Percentiles rank a stretch among this genome's conserved stretches.
Evolutionary conservation across 495 filamentous ascomycete genomes (phyloP).

Genomic region (Lineolata rhizophorae): DNA sequence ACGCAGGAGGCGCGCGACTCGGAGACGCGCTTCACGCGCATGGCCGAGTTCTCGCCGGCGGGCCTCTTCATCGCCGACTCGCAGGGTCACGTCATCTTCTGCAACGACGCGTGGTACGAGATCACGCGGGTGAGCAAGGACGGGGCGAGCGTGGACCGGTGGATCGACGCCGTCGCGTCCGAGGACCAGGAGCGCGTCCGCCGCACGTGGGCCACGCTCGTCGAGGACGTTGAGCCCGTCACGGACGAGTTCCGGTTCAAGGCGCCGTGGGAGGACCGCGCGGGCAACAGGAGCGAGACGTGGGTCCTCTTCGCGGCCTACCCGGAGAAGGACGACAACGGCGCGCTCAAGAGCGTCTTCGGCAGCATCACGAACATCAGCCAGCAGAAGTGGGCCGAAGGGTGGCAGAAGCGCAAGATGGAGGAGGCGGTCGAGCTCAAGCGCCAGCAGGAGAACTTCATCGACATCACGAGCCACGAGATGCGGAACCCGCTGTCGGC

Average conservation of each 20-base stretch:
- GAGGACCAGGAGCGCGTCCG: conserved; percentile 34
- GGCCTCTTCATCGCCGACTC: conserved; percentile 51
- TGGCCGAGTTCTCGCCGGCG: conserved; percentile 52
- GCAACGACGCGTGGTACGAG: conserved; percentile 53
- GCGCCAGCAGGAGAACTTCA: conserved; percentile 45
- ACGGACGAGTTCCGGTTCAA: conserved; percentile 50
- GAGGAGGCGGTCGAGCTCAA: conserved; percentile 24
- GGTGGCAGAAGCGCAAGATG: conserved; percentile 35
- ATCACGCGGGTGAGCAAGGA: conserved; percentile 34
- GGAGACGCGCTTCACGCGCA: conserved; percentile 49
- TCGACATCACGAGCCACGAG: conserved; percentile 76
- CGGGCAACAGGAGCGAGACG: conserved; percentile 34
- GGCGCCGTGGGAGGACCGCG: conserved; percentile 31
- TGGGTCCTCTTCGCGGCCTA: conserved; percentile 54
- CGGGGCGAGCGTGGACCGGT: conserved; percentile 25
- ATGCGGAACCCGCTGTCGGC: conserved; percentile 70
- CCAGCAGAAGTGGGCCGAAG: conserved; percentile 30
- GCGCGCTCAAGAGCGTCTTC: conserved; percentile 34
- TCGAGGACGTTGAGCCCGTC: conserved; percentile 29
- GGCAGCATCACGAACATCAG: conserved; percentile 28
- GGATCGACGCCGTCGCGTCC: conserved; percentile 43
- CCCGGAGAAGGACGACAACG: conserved; percentile 26
- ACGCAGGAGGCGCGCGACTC: conserved; percentile 47
- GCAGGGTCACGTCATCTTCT: conserved; percentile 38
- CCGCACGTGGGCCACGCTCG: conserved; percentile 32